Evolutionary conservation across 2,329 filamentous ascomycete genomes (phyloP).

Genomic region (Fusarium pseudocircinatum): DNA sequence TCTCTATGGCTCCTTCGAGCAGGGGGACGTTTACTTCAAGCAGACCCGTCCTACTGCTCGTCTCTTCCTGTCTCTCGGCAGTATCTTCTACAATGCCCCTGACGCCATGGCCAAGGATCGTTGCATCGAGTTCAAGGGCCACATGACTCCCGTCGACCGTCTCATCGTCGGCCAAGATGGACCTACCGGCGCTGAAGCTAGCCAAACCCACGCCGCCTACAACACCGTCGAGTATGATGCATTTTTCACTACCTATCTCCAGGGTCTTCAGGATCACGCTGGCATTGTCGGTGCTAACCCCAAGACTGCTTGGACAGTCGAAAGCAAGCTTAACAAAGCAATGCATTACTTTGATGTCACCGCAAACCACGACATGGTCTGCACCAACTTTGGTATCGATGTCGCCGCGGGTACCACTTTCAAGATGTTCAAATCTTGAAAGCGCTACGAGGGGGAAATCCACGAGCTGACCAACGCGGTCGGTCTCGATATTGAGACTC

Average conservation of each 20-base stretch:
- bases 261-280: slow-evolving; percentile 20
- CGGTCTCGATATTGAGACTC: slow-evolving; percentile 27
- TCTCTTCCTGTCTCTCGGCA: slow-evolving; percentile 36
- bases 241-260: slow-evolving; percentile 29
- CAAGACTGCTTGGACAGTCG: slow-evolving; percentile 5
- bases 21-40: slow-evolving; percentile 33
- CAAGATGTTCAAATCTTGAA: slow-evolving; percentile 42
- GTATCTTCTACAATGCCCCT: slow-evolving; percentile 40
- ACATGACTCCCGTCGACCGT: slow-evolving; percentile 20
- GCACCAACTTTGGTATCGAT: not conserved
- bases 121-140: slow-evolving; percentile 23
- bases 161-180: slow-evolving; percentile 36
- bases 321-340: slow-evolving; percentile 13
- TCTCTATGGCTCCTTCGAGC: slow-evolving; percentile 37
- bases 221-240: slow-evolving; percentile 28
- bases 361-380: slow-evolving; percentile 18
- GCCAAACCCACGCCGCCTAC: slow-evolving; percentile 10
- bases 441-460: slow-evolving; percentile 29
- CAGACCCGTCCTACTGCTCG: slow-evolving; percentile 2
- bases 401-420: slow-evolving; percentile 9
- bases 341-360: slow-evolving; percentile 38
- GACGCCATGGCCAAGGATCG: slow-evolving; percentile 31
- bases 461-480: slow-evolving; percentile 11
- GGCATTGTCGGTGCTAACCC: slow-evolving; percentile 10
- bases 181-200: not conserved